phyloP scores from a whole-genome alignment of 495 filamentous ascomycete species.

The Parathielavia appendiculata region DNA sequence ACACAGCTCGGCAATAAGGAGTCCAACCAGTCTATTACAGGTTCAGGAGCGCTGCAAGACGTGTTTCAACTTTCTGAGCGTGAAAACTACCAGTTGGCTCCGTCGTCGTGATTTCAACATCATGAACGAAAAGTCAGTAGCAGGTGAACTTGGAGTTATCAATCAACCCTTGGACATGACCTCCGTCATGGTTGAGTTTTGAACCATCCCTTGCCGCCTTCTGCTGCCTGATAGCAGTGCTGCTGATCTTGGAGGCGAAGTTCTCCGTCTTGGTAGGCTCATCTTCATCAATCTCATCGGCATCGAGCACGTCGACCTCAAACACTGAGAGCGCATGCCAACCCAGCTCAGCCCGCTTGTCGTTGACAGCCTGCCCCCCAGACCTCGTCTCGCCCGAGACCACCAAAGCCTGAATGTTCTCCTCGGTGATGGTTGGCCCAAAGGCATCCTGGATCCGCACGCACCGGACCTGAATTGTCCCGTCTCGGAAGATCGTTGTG shows the following conservation, averaged over 20 bases:
- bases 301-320: constrained; percentile 86
- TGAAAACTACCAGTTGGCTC: no score
- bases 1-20: no score
- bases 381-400: constrained; percentile 84
- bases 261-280: constrained; percentile 40
- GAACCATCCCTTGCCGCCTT: constrained; percentile 31
- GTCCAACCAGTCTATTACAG: no score
- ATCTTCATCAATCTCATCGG: constrained; percentile 51
- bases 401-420: constrained; percentile 71
- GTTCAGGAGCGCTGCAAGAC: no score
- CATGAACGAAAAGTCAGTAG: no score
- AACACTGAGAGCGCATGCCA: constrained; percentile 75
- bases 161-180: constrained; percentile 20
- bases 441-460: constrained; percentile 84
- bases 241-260: constrained; percentile 85
- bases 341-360: constrained; percentile 67
- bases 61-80: no score
- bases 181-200: no score
- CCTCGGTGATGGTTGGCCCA: constrained; percentile 85
- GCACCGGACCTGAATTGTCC: constrained; percentile 55
- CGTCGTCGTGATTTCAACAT: no score
- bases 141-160: no score
- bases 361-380: constrained; percentile 80
- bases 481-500: constrained; percentile 39
- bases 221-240: constrained; percentile 57